Evolutionary conservation across 2,329 filamentous ascomycete genomes (phyloP).

Genomic region (Fusarium luffae): DNA sequence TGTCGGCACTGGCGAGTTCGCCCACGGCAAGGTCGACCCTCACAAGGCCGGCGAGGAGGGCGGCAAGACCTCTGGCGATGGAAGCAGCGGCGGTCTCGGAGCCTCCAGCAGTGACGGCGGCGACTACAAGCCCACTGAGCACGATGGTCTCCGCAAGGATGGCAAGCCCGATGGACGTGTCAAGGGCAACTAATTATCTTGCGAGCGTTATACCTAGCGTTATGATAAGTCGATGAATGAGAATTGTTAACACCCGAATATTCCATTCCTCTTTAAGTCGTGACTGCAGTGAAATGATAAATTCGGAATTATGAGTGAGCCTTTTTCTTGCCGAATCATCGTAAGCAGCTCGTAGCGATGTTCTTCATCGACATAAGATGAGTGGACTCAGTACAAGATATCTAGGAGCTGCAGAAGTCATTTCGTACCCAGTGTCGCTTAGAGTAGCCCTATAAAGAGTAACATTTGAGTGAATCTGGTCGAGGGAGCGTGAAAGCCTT

Average conservation of each 20-base stretch:
- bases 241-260: neutral
- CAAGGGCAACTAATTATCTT: conserved; percentile 18
- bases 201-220: neutral
- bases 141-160: conserved; percentile 28
- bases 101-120: conserved; percentile 6
- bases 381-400: fast-evolving
- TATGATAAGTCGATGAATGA: neutral
- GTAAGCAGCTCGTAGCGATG: too few species aligned
- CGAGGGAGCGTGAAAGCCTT: too few species aligned
- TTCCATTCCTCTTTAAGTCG: fast-evolving
- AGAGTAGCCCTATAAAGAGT: too few species aligned
- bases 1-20: conserved; percentile 41
- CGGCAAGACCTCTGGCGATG: conserved; percentile 28
- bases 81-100: conserved; percentile 4
- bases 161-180: conserved; percentile 27
- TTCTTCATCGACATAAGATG: too few species aligned
- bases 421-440: too few species aligned
- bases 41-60: conserved; percentile 33
- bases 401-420: too few species aligned
- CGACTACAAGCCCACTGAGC: conserved; percentile 33
- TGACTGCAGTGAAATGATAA: fast-evolving
- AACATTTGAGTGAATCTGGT: too few species aligned
- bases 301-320: too few species aligned
- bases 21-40: conserved; percentile 40
- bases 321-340: too few species aligned